Conservation (phyloP, 139 green algal genomes). For the Gonium pectorale region DNA sequence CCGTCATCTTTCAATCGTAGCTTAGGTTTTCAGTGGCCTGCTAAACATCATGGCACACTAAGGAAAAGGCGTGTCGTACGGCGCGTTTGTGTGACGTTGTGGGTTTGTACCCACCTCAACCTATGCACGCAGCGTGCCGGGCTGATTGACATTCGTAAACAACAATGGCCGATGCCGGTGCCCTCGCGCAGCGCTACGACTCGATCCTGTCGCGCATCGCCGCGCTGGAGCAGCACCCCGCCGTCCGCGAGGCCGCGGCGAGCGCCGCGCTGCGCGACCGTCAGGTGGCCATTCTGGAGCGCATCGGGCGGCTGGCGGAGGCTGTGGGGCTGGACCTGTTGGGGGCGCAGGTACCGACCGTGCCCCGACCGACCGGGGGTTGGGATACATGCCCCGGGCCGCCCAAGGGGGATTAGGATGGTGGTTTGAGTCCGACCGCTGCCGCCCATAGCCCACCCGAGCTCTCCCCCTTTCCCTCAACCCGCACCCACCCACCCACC, state of each 20-base stretch:
- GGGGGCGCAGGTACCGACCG: background rate
- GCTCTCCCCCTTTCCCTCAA: background rate
- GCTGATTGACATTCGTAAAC: too few species aligned
- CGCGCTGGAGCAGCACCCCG: background rate
- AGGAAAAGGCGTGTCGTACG: too few species aligned
- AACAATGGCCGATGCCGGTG: background rate
- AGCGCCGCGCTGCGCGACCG: background rate
- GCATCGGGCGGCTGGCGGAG: background rate
- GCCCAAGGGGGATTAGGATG: too few species aligned
- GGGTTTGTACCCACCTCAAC: too few species aligned
- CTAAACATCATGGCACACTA: too few species aligned
- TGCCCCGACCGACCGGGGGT: too few species aligned
- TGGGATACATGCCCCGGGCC: too few species aligned
- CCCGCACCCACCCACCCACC: background rate
- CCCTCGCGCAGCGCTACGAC: background rate
- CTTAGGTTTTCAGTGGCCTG: too few species aligned
- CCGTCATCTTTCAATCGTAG: conserved; percentile 20
- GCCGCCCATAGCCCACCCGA: too few species aligned
- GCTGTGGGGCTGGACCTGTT: background rate
- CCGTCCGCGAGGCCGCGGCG: background rate
- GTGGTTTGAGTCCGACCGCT: too few species aligned
- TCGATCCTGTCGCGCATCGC: background rate
- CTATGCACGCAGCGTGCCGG: too few species aligned
- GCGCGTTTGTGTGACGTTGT: too few species aligned
- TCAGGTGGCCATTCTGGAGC: background rate